Evolutionary conservation across 495 filamentous ascomycete species (phyloP).

Genomic region (Penicillium longicatenatum): DNA sequence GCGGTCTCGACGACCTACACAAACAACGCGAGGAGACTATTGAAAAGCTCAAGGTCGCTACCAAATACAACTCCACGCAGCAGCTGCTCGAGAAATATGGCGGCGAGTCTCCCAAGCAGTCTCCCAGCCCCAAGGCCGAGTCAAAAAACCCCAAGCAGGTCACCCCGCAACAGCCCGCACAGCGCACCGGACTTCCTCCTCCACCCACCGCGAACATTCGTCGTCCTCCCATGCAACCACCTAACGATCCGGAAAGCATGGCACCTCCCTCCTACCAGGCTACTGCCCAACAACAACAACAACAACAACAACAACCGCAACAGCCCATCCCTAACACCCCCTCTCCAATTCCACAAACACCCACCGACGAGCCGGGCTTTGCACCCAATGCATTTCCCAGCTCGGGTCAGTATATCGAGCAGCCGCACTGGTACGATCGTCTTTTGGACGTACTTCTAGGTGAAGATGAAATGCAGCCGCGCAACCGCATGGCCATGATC

Average conservation of each 20-base stretch:
- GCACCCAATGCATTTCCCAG: conserved; percentile 62
- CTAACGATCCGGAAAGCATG: conserved; percentile 12
- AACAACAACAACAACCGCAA: conserved; percentile 11
- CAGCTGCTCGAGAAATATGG: conserved; percentile 94
- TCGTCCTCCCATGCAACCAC: conserved; percentile 21
- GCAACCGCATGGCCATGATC: conserved; percentile 88
- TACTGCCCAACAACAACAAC: not conserved
- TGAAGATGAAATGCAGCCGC: conserved; percentile 91
- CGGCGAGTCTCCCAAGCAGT: conserved; percentile 55
- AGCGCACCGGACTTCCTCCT: conserved; percentile 64
- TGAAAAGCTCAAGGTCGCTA: conserved; percentile 89
- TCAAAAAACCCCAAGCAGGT: conserved; percentile 25
- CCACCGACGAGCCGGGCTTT: conserved; percentile 49
- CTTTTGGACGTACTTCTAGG: conserved; percentile 89
- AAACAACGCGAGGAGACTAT: conserved; percentile 83
- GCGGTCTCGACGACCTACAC: conserved; percentile 70
- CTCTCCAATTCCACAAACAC: conserved; percentile 18
- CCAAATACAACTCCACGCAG: conserved; percentile 93
- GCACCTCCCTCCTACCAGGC: conserved; percentile 26
- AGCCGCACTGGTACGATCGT: conserved; percentile 88
- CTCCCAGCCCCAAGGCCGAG: conserved; percentile 36
- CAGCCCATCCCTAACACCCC: conserved; percentile 17
- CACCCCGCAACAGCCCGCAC: conserved; percentile 27
- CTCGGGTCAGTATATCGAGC: conserved; percentile 45
- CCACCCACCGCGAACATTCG: conserved; percentile 88